Evolutionary conservation across 2,329 filamentous ascomycete species (phyloP).

Genomic region (Penicillium janthinellum): DNA sequence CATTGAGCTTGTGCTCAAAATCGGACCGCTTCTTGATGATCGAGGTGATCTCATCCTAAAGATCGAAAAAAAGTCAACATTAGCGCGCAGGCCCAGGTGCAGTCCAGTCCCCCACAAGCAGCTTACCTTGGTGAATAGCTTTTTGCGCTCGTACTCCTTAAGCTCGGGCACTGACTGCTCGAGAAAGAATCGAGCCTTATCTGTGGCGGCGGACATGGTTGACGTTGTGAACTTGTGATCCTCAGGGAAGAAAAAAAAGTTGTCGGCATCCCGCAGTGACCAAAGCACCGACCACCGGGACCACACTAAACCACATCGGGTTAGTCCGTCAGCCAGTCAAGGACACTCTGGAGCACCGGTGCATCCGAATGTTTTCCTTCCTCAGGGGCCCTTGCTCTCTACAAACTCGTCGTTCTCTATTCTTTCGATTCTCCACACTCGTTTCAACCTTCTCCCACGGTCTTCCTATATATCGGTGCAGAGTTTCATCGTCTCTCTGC

Average conservation of each 20-base stretch:
- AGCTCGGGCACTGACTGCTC: conserved; percentile 91
- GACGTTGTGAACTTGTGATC: conserved; percentile 14
- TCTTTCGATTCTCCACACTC: conserved; percentile 23
- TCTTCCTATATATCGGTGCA: conserved; percentile 17
- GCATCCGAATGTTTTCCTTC: conserved; percentile 30
- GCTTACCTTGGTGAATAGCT: conserved; percentile 78
- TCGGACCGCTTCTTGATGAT: conserved; percentile 90
- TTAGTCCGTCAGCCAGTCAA: conserved; percentile 9
- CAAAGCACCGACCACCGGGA: conserved; percentile 22
- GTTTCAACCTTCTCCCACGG: conserved; percentile 11
- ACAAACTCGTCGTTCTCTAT: conserved; percentile 28
- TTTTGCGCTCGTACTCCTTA: conserved; percentile 87
- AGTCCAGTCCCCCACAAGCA: not conserved
- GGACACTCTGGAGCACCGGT: conserved; percentile 23
- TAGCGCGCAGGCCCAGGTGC: conserved; percentile 11
- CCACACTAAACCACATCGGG: conserved; percentile 24
- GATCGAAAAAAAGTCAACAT: conserved; percentile 1
- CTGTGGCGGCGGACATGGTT: conserved; percentile 77
- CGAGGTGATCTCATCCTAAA: conserved; percentile 81
- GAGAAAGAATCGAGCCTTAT: conserved; percentile 93
- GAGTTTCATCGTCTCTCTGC: conserved; percentile 21
- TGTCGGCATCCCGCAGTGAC: conserved; percentile 35
- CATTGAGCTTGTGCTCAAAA: conserved; percentile 88
- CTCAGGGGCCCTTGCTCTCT: conserved; percentile 34
- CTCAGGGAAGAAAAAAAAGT: conserved; percentile 32